A percentile compares a stretch with the other conserved stretches of the same genome.
Evolutionary conservation across 2,329 filamentous ascomycete species (phyloP).

Genomic region (Seiridium unicorne): DNA sequence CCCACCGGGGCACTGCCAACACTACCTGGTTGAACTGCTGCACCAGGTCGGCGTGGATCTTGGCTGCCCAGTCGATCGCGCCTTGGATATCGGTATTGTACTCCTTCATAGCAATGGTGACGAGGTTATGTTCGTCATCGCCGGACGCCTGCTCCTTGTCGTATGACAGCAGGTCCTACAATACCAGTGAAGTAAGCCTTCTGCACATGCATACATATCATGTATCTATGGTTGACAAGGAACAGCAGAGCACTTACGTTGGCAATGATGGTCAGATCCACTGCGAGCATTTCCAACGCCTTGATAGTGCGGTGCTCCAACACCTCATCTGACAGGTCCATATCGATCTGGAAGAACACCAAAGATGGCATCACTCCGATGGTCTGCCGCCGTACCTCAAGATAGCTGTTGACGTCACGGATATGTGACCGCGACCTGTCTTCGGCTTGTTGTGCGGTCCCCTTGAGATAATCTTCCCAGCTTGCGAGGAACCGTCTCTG

Average conservation of each 20-base stretch:
- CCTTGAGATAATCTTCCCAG: slow-evolving; percentile 20
- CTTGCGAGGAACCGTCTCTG: slow-evolving; percentile 19
- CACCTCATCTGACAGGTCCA: slow-evolving; percentile 20
- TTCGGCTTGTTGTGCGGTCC: slow-evolving; percentile 20
- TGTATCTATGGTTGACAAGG: background rate
- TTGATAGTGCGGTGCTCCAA: slow-evolving; percentile 16
- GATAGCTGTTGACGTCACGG: slow-evolving; percentile 19
- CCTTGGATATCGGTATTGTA: slow-evolving; percentile 9
- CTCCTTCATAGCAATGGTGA: slow-evolving; percentile 24
- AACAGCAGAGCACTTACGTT: slow-evolving; percentile 17
- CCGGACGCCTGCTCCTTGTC: slow-evolving; percentile 24
- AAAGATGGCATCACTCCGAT: slow-evolving; percentile 22
- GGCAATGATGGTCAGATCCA: slow-evolving; percentile 22
- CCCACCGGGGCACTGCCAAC: slow-evolving; percentile 11
- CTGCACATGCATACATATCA: background rate
- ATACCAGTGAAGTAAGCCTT: background rate
- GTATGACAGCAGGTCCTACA: slow-evolving; percentile 26
- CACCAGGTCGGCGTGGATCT: slow-evolving; percentile 4
- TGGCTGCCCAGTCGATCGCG: slow-evolving; percentile 10
- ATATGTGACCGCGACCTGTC: slow-evolving; percentile 16
- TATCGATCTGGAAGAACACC: slow-evolving; percentile 18
- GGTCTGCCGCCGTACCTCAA: slow-evolving; percentile 21
- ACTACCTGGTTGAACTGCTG: slow-evolving; percentile 14
- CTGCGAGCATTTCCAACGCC: slow-evolving; percentile 16
- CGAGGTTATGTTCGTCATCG: slow-evolving; percentile 28